Base-by-base conservation (phyloP, 257 asterid genomes). In the Jasminum sambac region DNA sequence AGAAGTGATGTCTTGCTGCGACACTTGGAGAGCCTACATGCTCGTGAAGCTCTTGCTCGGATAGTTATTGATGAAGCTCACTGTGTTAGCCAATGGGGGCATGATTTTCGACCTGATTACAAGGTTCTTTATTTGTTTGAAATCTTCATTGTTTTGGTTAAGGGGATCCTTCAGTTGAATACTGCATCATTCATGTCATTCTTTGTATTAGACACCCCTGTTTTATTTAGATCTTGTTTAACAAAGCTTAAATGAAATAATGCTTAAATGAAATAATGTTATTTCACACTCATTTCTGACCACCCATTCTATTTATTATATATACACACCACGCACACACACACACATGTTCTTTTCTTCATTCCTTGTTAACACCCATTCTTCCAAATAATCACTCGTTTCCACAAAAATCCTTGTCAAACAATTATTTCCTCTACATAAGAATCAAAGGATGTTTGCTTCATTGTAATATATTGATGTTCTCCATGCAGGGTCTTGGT, bases 61-160 rank as follows among this genome's bases (percentile, higher is more conserved):
- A 84, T 95, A 67, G 99, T 95, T 75, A 91, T 95, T 75, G 99
- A 95, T 84, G 99, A 95, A 87, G 99, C 99, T 84, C 99, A 95
- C 64, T 95, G 99, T 82, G 97, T 95, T 64, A 95, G 99, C 84
- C 99, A 95, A 74, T 95, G 99, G 99, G 99, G 99, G 68, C 99
- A 95, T 82, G 99, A 95, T 77, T 95, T 95, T 80, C 85, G 99
- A 77, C 99, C 99, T 9, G 99, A 95, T 84, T 95, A 95, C 80
- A 97, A 95, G 98, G 97, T 94, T 76, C 70, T 74, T 62, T 38
- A 59, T 70, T 67, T 70, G 23, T 8, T 65, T 17, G 12, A 68
- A 48, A 66, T 66, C 59, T 68, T 48, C 16, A 14, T 36, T 74
- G 65, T 39, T 69, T 61, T 63, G 26, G 41, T 63, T 41, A 59